Conservation (phyloP, 305 asterid genomes). For the Andrographis paniculata region DNA sequence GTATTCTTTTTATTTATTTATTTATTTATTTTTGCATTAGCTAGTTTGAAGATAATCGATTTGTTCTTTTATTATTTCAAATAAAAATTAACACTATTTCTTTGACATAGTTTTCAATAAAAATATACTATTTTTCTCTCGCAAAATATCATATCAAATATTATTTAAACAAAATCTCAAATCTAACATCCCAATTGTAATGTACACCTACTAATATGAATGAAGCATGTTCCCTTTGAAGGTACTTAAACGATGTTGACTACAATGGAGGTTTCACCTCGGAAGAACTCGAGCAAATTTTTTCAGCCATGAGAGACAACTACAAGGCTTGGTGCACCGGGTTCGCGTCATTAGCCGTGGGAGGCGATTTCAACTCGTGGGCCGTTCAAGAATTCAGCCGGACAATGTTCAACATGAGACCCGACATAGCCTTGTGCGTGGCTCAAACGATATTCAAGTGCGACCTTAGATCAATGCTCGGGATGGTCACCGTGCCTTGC, state of each 20-base stretch:
- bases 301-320: constrained; percentile 41
- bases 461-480: constrained; percentile 32
- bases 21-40: too few species aligned
- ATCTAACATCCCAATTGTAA: too few species aligned
- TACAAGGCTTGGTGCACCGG: constrained; percentile 59
- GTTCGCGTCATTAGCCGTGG: constrained; percentile 44
- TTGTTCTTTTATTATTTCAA: too few species aligned
- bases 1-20: too few species aligned
- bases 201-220: too few species aligned
- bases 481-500: constrained; percentile 39
- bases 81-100: too few species aligned
- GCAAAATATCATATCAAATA: too few species aligned
- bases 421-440: constrained; percentile 43
- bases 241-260: constrained; percentile 43
- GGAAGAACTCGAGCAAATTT: constrained; percentile 45
- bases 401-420: constrained; percentile 54
- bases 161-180: too few species aligned
- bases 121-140: too few species aligned
- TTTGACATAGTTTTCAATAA: too few species aligned
- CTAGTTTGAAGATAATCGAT: too few species aligned
- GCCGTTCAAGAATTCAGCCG: constrained; percentile 49
- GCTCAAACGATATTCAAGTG: constrained; percentile 38
- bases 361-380: constrained; percentile 48
- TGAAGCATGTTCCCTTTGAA: background rate
- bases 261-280: constrained; percentile 51